Evolutionary conservation across 1,284 basidiomycete genomes (phyloP).

Genomic region (Trametes versicolor): DNA sequence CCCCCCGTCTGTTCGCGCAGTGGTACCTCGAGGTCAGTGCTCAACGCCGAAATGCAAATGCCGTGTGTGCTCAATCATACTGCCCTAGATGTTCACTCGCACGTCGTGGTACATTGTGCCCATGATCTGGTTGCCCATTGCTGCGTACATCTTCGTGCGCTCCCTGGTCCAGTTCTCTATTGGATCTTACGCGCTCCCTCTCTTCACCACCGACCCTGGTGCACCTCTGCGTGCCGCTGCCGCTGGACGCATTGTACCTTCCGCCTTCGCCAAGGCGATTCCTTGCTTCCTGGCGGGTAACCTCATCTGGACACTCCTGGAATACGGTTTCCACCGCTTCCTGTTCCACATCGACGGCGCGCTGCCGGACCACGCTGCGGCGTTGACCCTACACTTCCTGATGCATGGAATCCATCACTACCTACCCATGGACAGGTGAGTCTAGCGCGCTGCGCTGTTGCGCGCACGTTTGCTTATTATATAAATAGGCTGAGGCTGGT

Average conservation of each 20-base stretch:
- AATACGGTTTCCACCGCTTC: conserved; percentile 97
- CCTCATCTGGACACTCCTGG: conserved; percentile 94
- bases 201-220: conserved; percentile 61
- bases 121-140: conserved; percentile 91
- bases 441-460: background rate
- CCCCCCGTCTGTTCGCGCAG: conserved; percentile 90
- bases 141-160: conserved; percentile 82
- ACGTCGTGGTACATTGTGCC: conserved; percentile 98
- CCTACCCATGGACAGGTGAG: conserved; percentile 92
- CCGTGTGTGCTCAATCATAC: background rate
- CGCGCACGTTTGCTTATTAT: conserved; percentile 15
- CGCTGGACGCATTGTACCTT: conserved; percentile 51
- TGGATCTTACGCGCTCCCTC: conserved; percentile 61
- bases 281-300: conserved; percentile 85
- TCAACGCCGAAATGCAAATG: background rate
- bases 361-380: conserved; percentile 86
- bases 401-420: conserved; percentile 98
- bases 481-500: conserved; percentile 83
- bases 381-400: conserved; percentile 91
- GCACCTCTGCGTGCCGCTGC: conserved; percentile 61
- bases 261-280: conserved; percentile 59
- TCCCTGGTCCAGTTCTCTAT: conserved; percentile 82
- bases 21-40: conserved; percentile 80
- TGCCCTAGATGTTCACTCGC: conserved; percentile 76
- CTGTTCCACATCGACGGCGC: conserved; percentile 96